These are phyloP conservation scores for Epichloe gansuensis DNA, from an alignment of 2,329 filamentous ascomycete genomes.

Conservation along the genomic window DNA sequence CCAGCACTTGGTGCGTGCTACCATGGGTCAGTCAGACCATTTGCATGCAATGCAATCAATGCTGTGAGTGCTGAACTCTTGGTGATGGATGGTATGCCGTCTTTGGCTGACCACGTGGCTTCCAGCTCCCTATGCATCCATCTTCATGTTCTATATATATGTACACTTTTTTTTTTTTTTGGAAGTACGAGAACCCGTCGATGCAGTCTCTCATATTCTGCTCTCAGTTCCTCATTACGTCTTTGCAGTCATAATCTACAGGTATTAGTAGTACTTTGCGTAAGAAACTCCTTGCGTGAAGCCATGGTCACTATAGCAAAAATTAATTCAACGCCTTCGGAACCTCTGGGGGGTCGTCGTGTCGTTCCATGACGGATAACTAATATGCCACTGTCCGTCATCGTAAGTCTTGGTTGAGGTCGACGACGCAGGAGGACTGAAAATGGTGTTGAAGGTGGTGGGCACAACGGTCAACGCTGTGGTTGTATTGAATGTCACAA, in stretches of 20 bases:
- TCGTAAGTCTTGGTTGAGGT: slow-evolving; percentile 22
- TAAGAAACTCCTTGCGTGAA: too few species aligned
- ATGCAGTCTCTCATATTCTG: background rate
- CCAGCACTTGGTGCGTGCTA: slow-evolving; percentile 12
- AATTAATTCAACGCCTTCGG: background rate
- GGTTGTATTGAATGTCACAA: background rate
- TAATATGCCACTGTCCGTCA: slow-evolving; percentile 33
- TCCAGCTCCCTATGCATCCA: too few species aligned
- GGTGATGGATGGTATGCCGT: background rate
- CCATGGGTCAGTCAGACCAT: background rate
- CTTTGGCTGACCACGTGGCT: background rate
- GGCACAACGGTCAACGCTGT: background rate
- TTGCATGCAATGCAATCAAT: background rate
- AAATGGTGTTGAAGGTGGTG: slow-evolving; percentile 3
- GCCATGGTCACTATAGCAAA: too few species aligned
- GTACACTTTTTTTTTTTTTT: background rate
- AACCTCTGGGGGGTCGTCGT: slow-evolving; percentile 13
- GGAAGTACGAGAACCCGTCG: background rate
- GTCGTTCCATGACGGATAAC: slow-evolving; percentile 31
- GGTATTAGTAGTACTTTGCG: background rate
- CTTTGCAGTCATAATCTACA: background rate
- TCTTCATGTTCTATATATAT: background rate
- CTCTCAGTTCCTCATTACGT: background rate
- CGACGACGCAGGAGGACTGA: slow-evolving; percentile 5
- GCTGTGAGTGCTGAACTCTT: background rate